phyloP scores from a whole-genome alignment of 2,329 filamentous ascomycete genomes.

The Penicillium sp. region DNA sequence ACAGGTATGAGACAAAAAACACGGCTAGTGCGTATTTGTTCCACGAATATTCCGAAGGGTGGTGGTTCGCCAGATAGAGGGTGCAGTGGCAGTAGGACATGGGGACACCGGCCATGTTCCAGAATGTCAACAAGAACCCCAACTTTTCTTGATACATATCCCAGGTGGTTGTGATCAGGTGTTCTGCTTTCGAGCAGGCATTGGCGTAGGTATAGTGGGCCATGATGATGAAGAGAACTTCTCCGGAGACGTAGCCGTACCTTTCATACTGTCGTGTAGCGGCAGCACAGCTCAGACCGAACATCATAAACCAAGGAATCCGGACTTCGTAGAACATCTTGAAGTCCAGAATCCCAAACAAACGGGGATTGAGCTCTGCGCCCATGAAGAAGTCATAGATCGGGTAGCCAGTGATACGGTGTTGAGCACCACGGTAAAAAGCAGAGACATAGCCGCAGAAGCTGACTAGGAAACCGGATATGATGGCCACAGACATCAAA shows the following conservation, averaged over 20 bases:
- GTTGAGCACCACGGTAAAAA: constrained; percentile 70
- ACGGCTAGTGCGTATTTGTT: constrained; percentile 61
- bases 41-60: constrained; percentile 72
- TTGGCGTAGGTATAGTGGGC: constrained; percentile 90
- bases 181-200: constrained; percentile 86
- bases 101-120: constrained; percentile 89
- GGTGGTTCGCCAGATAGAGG: constrained; percentile 78
- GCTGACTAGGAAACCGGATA: constrained; percentile 79
- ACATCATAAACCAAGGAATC: constrained; percentile 89
- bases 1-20: constrained; percentile 68
- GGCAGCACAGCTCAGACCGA: constrained; percentile 61
- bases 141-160: constrained; percentile 97
- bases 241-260: constrained; percentile 77
- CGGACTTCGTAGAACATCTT: constrained; percentile 96
- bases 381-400: constrained; percentile 92
- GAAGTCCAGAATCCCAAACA: constrained; percentile 80
- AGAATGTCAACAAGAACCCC: constrained; percentile 97
- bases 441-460: constrained; percentile 85
- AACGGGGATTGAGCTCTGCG: constrained; percentile 76
- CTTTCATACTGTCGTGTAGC: constrained; percentile 79
- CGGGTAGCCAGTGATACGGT: constrained; percentile 81
- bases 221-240: constrained; percentile 77
- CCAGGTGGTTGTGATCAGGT: constrained; percentile 85
- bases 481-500: constrained; percentile 85
- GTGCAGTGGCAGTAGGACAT: constrained; percentile 91